Evolutionary conservation across 371 early-diverging fungal genomes (phyloP).

Genomic region (Amoeboaphelidium protococcarum): DNA sequence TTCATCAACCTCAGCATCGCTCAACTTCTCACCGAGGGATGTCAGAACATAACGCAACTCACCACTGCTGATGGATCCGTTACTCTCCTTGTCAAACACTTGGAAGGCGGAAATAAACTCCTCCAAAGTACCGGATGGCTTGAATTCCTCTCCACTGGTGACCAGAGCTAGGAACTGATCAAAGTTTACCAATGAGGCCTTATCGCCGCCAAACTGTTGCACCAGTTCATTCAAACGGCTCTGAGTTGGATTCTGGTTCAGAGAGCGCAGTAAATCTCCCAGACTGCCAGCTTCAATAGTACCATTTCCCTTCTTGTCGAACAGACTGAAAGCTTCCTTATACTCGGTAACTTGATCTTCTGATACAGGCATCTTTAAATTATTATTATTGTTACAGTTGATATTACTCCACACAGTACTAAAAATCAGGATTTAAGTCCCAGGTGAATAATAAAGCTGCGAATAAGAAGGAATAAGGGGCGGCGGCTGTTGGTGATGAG

Average conservation of each 20-base stretch:
- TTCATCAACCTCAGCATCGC: constrained; percentile 2
- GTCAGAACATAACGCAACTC: constrained; percentile 6
- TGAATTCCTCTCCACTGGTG: constrained; percentile 21
- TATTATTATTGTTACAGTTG: too few species aligned
- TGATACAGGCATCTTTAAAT: too few species aligned
- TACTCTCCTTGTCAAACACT: constrained; percentile 2
- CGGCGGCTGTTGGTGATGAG: too few species aligned
- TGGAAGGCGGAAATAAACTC: constrained; percentile 1
- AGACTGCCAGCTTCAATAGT: constrained; percentile 17
- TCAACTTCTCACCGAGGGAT: constrained; percentile 2
- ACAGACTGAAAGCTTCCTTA: constrained; percentile 60
- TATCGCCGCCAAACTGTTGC: not conserved
- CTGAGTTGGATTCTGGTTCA: constrained; percentile 39
- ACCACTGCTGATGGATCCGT: constrained; percentile 2
- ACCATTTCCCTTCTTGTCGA: constrained; percentile 16
- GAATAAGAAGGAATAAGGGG: too few species aligned
- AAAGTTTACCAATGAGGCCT: not conserved
- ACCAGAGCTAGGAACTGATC: not conserved
- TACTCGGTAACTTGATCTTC: constrained; percentile 21
- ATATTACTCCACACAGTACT: too few species aligned
- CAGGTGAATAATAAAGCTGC: too few species aligned
- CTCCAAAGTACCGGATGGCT: constrained; percentile 13
- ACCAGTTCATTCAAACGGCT: constrained; percentile 24
- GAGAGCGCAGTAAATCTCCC: constrained; percentile 49
- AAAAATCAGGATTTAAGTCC: too few species aligned